Evolutionary conservation across 2,329 filamentous ascomycete species (phyloP).

Genomic region (Botrytis squamosa): DNA sequence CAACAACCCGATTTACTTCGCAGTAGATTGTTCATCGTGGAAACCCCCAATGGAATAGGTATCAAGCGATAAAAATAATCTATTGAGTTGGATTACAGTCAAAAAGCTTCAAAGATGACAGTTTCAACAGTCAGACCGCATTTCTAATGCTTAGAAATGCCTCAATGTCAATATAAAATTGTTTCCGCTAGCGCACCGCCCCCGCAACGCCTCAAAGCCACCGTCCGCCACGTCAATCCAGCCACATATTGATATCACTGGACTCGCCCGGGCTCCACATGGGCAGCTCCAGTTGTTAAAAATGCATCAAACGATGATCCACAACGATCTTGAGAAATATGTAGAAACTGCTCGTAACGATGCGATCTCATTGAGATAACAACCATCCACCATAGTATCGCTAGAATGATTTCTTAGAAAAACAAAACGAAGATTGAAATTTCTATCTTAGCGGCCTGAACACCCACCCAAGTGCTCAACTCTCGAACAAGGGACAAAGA

Average conservation of each 20-base stretch:
- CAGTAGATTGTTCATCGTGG: constrained; percentile 9
- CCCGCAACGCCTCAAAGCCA: neutral
- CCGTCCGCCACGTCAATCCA: neutral
- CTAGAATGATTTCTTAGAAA: neutral
- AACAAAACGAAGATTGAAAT: neutral
- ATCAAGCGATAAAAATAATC: no score
- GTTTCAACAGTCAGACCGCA: neutral
- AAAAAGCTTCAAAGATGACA: neutral
- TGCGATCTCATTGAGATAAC: neutral
- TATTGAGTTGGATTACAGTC: neutral
- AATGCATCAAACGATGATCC: neutral
- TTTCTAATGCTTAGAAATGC: neutral
- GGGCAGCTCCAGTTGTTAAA: neutral
- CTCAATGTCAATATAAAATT: neutral
- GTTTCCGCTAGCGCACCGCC: constrained; percentile 4
- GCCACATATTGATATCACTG: neutral
- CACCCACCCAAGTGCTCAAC: neutral
- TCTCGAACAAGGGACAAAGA: neutral
- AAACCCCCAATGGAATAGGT: neutral
- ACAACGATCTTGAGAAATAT: neutral
- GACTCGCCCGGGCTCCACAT: no score
- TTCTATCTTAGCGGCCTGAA: neutral
- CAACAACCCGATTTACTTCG: constrained; percentile 26
- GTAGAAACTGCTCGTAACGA: neutral
- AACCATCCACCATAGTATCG: neutral